Evolutionary conservation across 345 rosid genomes (phyloP), one percentile per base, ranked within the genome.

Genomic region (Rubroshorea leprosula): DNA sequence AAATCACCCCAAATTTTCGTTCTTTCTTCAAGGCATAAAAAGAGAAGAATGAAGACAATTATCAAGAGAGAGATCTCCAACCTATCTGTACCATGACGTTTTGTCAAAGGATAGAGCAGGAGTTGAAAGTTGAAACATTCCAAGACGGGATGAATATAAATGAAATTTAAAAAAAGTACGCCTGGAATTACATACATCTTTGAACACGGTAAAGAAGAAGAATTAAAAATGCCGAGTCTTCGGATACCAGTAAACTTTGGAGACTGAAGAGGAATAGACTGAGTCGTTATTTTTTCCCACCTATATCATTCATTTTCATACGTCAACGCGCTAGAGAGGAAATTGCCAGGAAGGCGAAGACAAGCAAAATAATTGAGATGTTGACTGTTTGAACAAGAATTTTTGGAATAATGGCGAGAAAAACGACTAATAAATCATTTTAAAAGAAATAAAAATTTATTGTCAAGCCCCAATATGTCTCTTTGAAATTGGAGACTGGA

Each of bases 321-420:
- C 27, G 76, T 74, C 82, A 68, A 74, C 76, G 65, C 68, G 73
- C 58, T 23, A 54, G 43, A 27, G 46, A 53, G n/a, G 66, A 60
- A 68, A 39, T 6, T 65, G 25, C 64, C 41, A 10, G 7, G 41
- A 35, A 35, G 12, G 7, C 1, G 41, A n/a, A n/a, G n/a, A n/a
- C n/a, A n/a, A n/a, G n/a, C n/a, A n/a, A n/a, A n/a, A n/a, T n/a
- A n/a, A n/a, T n/a, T n/a, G n/a, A n/a, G n/a, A n/a, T n/a, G n/a
- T n/a, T n/a, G n/a, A n/a, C n/a, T n/a, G n/a, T n/a, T n/a, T n/a
- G n/a, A n/a, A n/a, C n/a, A n/a, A n/a, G n/a, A n/a, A n/a, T n/a
- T n/a, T n/a, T n/a, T n/a, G n/a, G n/a, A n/a, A n/a, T n/a, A n/a
- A n/a, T n/a, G n/a, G n/a, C n/a, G n/a, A n/a, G n/a, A n/a, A n/a